A percentile compares a stretch with the other conserved stretches of the same genome.
phyloP scores from a whole-genome alignment of 1,139 yeast species.

The Candida pseudoviswanathii region DNA sequence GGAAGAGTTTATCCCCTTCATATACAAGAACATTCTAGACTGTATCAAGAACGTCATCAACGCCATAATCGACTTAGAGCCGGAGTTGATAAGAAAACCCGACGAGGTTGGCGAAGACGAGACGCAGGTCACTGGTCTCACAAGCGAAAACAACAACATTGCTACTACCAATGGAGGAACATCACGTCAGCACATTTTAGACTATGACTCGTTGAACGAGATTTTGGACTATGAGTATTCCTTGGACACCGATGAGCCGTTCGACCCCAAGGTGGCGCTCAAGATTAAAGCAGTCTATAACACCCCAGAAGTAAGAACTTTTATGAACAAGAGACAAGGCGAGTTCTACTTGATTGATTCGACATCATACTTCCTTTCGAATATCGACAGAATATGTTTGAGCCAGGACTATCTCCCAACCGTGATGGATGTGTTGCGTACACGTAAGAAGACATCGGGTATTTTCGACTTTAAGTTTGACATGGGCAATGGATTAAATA shows the following conservation, averaged over 20 bases:
- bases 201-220: constrained; percentile 46
- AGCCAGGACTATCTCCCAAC: constrained; percentile 66
- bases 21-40: constrained; percentile 66
- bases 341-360: constrained; percentile 87
- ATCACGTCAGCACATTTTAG: constrained; percentile 25
- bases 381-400: constrained; percentile 60
- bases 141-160: constrained; percentile 14
- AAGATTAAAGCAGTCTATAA: constrained; percentile 56
- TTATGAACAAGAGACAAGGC: constrained; percentile 63
- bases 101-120: constrained; percentile 10
- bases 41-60: constrained; percentile 63
- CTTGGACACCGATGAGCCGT: constrained; percentile 47
- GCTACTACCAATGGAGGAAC: constrained; percentile 18
- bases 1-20: constrained; percentile 67
- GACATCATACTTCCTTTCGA: constrained; percentile 76
- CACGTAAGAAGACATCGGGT: constrained; percentile 93
- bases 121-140: constrained; percentile 6
- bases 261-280: constrained; percentile 47
- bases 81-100: constrained; percentile 43
- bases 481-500: constrained; percentile 69
- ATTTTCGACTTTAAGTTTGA: constrained; percentile 81
- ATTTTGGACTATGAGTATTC: constrained; percentile 53
- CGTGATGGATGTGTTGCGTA: constrained; percentile 76
- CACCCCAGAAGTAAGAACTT: constrained; percentile 54
- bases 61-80: constrained; percentile 55